These are phyloP conservation scores for Populus simonii DNA, from an alignment of 345 rosid species.

Conservation along the genomic window DNA sequence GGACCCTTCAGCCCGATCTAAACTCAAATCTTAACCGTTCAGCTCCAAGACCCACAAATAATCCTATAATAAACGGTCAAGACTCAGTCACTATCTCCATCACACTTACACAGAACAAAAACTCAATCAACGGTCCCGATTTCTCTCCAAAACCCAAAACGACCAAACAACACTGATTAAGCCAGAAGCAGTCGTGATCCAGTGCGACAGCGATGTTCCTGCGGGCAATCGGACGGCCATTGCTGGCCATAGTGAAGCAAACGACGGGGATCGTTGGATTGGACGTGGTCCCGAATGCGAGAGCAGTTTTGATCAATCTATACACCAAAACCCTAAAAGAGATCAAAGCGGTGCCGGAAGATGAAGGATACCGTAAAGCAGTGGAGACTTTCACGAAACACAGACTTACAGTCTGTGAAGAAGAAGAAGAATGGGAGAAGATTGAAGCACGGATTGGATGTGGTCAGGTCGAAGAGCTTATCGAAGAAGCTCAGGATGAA, in stretches of 20 bases:
- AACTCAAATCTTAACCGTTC: not conserved
- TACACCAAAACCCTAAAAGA: slow-evolving; percentile 88
- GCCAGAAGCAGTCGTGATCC: not conserved
- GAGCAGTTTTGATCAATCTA: slow-evolving; percentile 70
- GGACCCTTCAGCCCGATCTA: too few species aligned
- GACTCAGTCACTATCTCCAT: not conserved
- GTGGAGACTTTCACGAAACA: slow-evolving; percentile 87
- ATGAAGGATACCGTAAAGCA: slow-evolving; percentile 93
- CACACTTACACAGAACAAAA: not conserved
- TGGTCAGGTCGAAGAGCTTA: slow-evolving; percentile 97
- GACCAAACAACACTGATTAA: not conserved
- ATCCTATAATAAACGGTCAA: not conserved
- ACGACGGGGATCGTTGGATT: slow-evolving; percentile 96
- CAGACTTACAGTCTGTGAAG: slow-evolving; percentile 69
- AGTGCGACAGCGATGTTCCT: slow-evolving; percentile 49
- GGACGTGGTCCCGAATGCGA: slow-evolving; percentile 91
- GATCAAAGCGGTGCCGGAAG: slow-evolving; percentile 92
- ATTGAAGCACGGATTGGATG: slow-evolving; percentile 86
- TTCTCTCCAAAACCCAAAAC: not conserved
- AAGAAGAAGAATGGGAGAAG: slow-evolving; percentile 82
- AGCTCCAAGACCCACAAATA: not conserved
- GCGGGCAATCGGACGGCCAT: slow-evolving; percentile 78
- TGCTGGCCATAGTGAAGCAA: slow-evolving; percentile 83
- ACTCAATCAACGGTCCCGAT: not conserved
- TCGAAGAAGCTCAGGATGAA: slow-evolving; percentile 95